These are phyloP conservation scores for Fraxinus sp. DNA, from an alignment of 305 asterid genomes.

Conservation along the genomic window DNA sequence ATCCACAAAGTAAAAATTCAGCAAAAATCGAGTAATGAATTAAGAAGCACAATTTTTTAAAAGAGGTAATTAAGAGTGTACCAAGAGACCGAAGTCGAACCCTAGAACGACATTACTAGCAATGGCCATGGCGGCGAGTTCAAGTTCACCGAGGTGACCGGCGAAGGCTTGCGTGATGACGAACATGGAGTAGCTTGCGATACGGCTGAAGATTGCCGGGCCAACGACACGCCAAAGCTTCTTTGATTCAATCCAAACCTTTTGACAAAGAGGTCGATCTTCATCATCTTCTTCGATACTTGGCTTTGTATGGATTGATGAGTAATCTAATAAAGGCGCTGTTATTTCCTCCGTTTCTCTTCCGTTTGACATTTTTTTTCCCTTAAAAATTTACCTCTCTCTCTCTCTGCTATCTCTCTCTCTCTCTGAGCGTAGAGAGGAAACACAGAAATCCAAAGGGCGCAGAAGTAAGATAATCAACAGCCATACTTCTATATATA, in stretches of 20 bases:
- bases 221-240: constrained; percentile 86
- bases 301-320: constrained; percentile 13
- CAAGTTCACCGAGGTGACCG: constrained; percentile 86
- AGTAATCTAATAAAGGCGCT: constrained; percentile 41
- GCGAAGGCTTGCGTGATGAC: constrained; percentile 83
- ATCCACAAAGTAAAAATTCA: background rate
- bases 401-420: background rate
- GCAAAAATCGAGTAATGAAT: background rate
- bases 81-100: constrained; percentile 80
- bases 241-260: constrained; percentile 64
- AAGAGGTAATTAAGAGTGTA: background rate
- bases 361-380: background rate
- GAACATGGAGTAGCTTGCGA: constrained; percentile 61
- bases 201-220: constrained; percentile 82
- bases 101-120: constrained; percentile 60
- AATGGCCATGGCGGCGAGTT: constrained; percentile 82
- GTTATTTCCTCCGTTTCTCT: constrained; percentile 30
- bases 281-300: constrained; percentile 15
- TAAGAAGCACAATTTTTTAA: background rate
- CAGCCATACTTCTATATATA: background rate
- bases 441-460: background rate
- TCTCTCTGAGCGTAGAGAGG: background rate
- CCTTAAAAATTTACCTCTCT: background rate
- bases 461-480: background rate
- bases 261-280: constrained; percentile 19